Conservation (phyloP, 192 early-diverging fungal genomes). For the Entrophospora sp. region DNA sequence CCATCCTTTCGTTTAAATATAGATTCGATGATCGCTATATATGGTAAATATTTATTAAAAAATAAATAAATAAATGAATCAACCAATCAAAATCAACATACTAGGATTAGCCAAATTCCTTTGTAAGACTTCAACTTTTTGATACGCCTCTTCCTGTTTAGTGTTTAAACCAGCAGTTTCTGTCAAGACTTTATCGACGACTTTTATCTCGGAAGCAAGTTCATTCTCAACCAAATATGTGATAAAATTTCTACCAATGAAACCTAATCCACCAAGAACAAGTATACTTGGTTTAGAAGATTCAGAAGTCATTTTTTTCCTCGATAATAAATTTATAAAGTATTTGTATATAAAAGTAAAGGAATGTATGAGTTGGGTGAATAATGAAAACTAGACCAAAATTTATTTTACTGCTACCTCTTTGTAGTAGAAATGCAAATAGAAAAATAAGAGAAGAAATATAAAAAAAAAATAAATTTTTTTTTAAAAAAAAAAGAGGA, state of each 20-base stretch:
- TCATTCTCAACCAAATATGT: constrained; percentile 58
- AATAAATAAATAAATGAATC: background rate
- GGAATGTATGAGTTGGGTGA: no score
- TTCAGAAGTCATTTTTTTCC: no score
- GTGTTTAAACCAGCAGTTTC: constrained; percentile 68
- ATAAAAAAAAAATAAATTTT: no score
- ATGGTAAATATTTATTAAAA: constrained; percentile 10
- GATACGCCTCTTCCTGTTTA: constrained; percentile 54
- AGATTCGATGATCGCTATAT: constrained; percentile 57
- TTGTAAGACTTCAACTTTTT: constrained; percentile 70
- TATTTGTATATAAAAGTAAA: no score
- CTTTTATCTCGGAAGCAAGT: constrained; percentile 53
- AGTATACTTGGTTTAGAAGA: constrained; percentile 51
- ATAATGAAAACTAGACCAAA: no score
- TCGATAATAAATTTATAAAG: no score
- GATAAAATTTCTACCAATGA: constrained; percentile 76
- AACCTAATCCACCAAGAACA: constrained; percentile 76
- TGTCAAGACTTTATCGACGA: constrained; percentile 76
- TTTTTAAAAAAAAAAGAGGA: no score
- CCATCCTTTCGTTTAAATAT: constrained; percentile 64
- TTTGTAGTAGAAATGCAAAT: no score
- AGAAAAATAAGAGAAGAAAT: no score
- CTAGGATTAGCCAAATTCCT: constrained; percentile 66
- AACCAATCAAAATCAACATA: constrained; percentile 25
- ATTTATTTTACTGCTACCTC: no score